Evolutionary conservation across 2,329 filamentous ascomycete species (phyloP).

Genomic region (Thermochaetoides dissita): DNA sequence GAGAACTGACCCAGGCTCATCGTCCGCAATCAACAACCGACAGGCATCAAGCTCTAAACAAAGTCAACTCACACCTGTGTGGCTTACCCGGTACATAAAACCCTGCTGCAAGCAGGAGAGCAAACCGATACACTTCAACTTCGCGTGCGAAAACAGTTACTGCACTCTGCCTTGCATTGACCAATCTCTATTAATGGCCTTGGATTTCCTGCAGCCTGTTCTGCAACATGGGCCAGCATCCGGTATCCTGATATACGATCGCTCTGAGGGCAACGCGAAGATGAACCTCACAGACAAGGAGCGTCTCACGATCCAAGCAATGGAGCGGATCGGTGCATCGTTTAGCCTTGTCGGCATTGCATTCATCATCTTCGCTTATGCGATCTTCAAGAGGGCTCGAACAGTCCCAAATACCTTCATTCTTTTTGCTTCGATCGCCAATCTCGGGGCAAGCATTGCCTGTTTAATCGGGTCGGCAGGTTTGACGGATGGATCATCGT

Average conservation of each 20-base stretch:
- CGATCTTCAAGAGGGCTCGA: slow-evolving; percentile 35
- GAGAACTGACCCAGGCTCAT: too few relatives aligned
- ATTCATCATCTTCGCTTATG: slow-evolving; percentile 39
- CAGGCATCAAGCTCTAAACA: too few relatives aligned
- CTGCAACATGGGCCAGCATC: slow-evolving; percentile 7
- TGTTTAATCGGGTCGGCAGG: slow-evolving; percentile 59
- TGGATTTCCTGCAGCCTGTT: slow-evolving; percentile 1
- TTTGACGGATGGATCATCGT: slow-evolving; percentile 37
- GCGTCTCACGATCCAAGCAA: slow-evolving; percentile 14
- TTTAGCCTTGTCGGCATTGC: slow-evolving; percentile 37
- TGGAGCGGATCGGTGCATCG: slow-evolving; percentile 38
- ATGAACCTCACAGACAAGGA: slow-evolving; percentile 17
- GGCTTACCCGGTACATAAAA: too few relatives aligned
- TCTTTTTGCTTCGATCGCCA: slow-evolving; percentile 45
- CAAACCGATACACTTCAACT: slow-evolving; percentile 2
- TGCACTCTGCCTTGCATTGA: neutral
- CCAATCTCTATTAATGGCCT: slow-evolving; percentile 5
- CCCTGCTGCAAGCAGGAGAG: slow-evolving; percentile 3
- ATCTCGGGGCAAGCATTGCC: slow-evolving; percentile 46
- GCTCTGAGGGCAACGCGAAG: slow-evolving; percentile 9
- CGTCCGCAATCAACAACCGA: too few relatives aligned
- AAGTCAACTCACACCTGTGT: too few relatives aligned
- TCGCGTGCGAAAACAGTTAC: neutral
- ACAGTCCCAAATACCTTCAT: slow-evolving; percentile 50
- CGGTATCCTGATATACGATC: too few relatives aligned